phyloP scores from a whole-genome alignment of 768 basidiomycete genomes.

The Dendrothele bispora region DNA sequence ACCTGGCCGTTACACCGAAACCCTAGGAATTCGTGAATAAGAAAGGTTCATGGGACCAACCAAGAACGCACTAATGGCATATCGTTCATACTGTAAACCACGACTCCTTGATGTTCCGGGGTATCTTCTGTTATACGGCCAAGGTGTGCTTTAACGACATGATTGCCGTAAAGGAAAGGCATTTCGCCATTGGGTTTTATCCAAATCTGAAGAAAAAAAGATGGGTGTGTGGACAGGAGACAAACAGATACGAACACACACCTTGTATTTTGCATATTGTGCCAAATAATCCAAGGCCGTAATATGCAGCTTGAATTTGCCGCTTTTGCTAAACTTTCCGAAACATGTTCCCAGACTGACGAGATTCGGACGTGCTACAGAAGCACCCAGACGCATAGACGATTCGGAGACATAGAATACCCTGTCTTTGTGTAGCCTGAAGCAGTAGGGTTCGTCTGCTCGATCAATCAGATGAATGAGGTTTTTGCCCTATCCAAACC shows the following conservation, averaged over 20 bases:
- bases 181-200: slow-evolving; percentile 99
- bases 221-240: background rate
- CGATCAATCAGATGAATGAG: slow-evolving; percentile 94
- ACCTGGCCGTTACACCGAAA: slow-evolving; percentile 95
- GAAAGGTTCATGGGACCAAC: too few relatives aligned
- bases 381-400: slow-evolving; percentile 90
- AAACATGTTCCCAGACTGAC: slow-evolving; percentile 94
- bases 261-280: slow-evolving; percentile 98
- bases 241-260: slow-evolving; percentile 28
- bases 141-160: slow-evolving; percentile 97
- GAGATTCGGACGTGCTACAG: slow-evolving; percentile 89
- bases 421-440: slow-evolving; percentile 90
- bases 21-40: slow-evolving; percentile 63
- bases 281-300: slow-evolving; percentile 91
- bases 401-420: slow-evolving; percentile 97
- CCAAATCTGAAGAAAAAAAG: slow-evolving; percentile 69
- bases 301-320: slow-evolving; percentile 97
- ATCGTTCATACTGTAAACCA: slow-evolving; percentile 95
- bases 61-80: slow-evolving; percentile 86
- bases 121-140: slow-evolving; percentile 98
- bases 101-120: slow-evolving; percentile 97
- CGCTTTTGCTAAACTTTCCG: slow-evolving; percentile 95
- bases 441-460: slow-evolving; percentile 92
- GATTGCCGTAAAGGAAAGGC: slow-evolving; percentile 98
- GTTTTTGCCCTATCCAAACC: slow-evolving; percentile 80